A percentile compares a stretch with the other conserved stretches of the same genome.
Conservation (phyloP, 2,329 filamentous ascomycete species). For the Aspergillus latus region DNA sequence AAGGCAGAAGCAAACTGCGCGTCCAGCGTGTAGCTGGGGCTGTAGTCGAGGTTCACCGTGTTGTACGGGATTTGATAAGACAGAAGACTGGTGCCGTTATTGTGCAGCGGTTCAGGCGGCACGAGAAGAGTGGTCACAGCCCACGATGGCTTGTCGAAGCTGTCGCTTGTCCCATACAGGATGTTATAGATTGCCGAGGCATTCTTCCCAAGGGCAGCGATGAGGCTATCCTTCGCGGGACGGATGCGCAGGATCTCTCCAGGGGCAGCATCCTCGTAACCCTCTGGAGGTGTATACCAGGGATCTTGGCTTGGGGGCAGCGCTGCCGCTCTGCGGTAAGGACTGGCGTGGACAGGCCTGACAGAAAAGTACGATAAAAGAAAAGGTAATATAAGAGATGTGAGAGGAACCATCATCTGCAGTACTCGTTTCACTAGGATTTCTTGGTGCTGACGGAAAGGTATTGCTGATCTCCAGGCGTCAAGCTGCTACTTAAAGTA, state of each 20-base stretch:
- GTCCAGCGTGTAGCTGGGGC: constrained; percentile 32
- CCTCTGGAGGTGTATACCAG: not conserved
- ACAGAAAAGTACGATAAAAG: too few species aligned
- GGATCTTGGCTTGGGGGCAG: not conserved
- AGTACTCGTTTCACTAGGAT: too few species aligned
- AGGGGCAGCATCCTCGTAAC: not conserved
- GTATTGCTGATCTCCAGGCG: too few species aligned
- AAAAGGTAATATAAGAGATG: too few species aligned
- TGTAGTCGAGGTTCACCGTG: constrained; percentile 25
- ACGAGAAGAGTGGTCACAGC: not conserved
- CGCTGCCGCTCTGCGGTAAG: too few species aligned
- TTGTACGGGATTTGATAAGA: constrained; percentile 45
- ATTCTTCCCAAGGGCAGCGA: not conserved
- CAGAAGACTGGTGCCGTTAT: constrained; percentile 32
- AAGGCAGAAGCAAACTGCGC: constrained; percentile 28
- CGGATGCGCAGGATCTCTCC: not conserved
- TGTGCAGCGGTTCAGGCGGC: constrained; percentile 10
- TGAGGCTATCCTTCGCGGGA: not conserved
- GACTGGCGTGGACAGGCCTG: too few species aligned
- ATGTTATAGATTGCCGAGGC: not conserved
- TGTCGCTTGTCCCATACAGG: not conserved
- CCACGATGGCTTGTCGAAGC: not conserved
- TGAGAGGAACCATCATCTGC: too few species aligned
- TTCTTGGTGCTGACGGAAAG: too few species aligned
- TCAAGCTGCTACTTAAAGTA: too few species aligned